phyloP scores from a whole-genome alignment of 176 grass and related monocot genomes.

The Zoysia pacifica region DNA sequence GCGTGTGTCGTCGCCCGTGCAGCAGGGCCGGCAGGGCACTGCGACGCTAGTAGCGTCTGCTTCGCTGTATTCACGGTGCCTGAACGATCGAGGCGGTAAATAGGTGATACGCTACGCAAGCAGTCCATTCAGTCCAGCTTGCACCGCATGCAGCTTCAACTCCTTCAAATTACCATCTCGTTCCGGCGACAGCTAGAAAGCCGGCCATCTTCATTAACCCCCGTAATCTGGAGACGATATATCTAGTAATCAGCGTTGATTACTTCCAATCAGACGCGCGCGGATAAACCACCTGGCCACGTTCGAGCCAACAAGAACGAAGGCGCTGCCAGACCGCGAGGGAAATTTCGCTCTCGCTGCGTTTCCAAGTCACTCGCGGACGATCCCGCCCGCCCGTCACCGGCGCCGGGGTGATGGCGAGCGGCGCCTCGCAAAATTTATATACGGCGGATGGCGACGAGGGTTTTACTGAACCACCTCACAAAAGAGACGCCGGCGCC shows the following conservation, averaged over 20 bases:
- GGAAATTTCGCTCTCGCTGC: not conserved
- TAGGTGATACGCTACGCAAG: too few species aligned
- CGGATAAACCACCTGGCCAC: slow-evolving; percentile 31
- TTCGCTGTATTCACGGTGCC: too few species aligned
- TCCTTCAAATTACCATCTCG: too few species aligned
- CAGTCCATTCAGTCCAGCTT: too few species aligned
- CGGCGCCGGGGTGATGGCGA: slow-evolving; percentile 26
- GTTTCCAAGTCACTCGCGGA: not conserved
- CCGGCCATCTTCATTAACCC: not conserved
- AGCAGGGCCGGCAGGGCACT: too few species aligned
- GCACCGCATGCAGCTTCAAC: too few species aligned
- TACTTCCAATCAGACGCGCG: slow-evolving; percentile 1
- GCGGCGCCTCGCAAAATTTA: not conserved
- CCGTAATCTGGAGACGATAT: too few species aligned
- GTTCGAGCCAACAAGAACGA: not conserved
- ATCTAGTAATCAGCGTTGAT: too few species aligned
- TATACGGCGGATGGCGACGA: slow-evolving; percentile 14
- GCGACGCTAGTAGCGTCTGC: too few species aligned
- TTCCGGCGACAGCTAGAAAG: not conserved
- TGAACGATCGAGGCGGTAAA: too few species aligned
- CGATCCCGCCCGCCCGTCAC: slow-evolving; percentile 3
- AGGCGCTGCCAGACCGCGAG: not conserved
- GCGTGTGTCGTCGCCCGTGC: not conserved
- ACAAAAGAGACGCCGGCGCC: not conserved
- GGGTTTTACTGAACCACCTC: slow-evolving; percentile 1